Percentiles rank a stretch among this genome's conserved stretches.
phyloP scores from a whole-genome alignment of 345 rosid species.

The Citrus glauca region DNA sequence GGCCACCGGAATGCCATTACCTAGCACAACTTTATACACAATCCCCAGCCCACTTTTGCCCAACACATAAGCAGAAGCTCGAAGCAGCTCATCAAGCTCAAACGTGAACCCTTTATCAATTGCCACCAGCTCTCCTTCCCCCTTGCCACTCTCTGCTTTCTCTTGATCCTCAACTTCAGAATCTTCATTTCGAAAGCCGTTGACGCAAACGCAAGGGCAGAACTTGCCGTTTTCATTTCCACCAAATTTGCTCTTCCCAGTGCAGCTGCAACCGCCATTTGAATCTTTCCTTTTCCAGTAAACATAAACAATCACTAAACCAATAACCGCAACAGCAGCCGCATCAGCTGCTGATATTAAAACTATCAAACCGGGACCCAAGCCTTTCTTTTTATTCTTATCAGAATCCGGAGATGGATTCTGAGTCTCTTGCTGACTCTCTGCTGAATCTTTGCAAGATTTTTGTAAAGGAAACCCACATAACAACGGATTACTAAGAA shows the following conservation, averaged over 20 bases:
- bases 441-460: constrained; percentile 42
- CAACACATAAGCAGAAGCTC: constrained; percentile 94
- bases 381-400: constrained; percentile 30
- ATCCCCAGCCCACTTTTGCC: constrained; percentile 99
- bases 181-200: constrained; percentile 38
- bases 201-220: constrained; percentile 30
- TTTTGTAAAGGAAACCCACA: constrained; percentile 97
- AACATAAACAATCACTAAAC: constrained; percentile 61
- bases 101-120: constrained; percentile 88
- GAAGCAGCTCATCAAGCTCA: constrained; percentile 87
- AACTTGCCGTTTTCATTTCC: constrained; percentile 29
- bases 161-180: constrained; percentile 66
- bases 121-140: constrained; percentile 83
- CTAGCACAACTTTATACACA: constrained; percentile 94
- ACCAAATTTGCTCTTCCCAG: constrained; percentile 59
- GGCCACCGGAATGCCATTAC: constrained; percentile 91
- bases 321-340: constrained; percentile 71
- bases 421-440: constrained; percentile 28
- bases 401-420: constrained; percentile 31
- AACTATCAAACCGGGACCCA: constrained; percentile 66
- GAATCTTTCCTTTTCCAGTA: constrained; percentile 95
- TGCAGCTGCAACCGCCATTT: constrained; percentile 71
- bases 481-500: constrained; percentile 67
- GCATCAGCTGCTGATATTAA: constrained; percentile 82
- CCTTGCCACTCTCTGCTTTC: constrained; percentile 34